These are phyloP conservation scores for Colletotrichum camelliae DNA, from an alignment of 2,329 filamentous ascomycete species.

Conservation along the genomic window DNA sequence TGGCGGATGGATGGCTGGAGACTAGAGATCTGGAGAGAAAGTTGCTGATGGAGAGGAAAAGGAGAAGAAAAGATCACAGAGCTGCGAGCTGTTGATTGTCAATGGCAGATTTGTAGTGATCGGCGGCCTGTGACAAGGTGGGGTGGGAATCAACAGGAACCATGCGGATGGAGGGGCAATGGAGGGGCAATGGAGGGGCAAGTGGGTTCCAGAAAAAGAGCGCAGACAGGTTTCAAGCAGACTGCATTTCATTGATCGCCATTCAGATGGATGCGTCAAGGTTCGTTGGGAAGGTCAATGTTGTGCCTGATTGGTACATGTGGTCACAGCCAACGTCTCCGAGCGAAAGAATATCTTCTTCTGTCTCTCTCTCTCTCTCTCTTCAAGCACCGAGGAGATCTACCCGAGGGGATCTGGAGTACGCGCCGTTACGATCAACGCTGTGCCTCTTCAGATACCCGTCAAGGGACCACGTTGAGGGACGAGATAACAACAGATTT, in stretches of 20 bases:
- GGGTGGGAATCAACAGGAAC: slow-evolving; percentile 9
- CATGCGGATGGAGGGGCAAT: slow-evolving; percentile 14
- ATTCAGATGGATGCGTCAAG: background rate
- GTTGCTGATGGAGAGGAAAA: background rate
- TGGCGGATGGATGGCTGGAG: slow-evolving; percentile 21
- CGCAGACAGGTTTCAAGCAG: slow-evolving; percentile 21
- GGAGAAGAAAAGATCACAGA: background rate
- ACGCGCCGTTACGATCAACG: background rate
- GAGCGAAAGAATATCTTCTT: background rate
- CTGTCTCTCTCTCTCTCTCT: background rate
- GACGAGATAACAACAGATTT: background rate
- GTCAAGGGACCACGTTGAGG: background rate
- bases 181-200: slow-evolving; percentile 15
- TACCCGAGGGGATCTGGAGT: background rate
- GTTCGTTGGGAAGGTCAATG: background rate
- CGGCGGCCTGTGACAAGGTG: slow-evolving; percentile 15
- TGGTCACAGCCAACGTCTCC: background rate
- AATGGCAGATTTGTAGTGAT: slow-evolving; percentile 18
- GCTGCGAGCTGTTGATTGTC: background rate
- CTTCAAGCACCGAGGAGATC: background rate
- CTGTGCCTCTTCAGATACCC: background rate
- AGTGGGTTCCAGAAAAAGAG: slow-evolving; percentile 18
- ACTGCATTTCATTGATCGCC: background rate
- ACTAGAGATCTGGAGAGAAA: background rate
- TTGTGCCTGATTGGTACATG: background rate